Evolutionary conservation across 1,284 basidiomycete genomes (phyloP).

Genomic region (Ustilago hordei): DNA sequence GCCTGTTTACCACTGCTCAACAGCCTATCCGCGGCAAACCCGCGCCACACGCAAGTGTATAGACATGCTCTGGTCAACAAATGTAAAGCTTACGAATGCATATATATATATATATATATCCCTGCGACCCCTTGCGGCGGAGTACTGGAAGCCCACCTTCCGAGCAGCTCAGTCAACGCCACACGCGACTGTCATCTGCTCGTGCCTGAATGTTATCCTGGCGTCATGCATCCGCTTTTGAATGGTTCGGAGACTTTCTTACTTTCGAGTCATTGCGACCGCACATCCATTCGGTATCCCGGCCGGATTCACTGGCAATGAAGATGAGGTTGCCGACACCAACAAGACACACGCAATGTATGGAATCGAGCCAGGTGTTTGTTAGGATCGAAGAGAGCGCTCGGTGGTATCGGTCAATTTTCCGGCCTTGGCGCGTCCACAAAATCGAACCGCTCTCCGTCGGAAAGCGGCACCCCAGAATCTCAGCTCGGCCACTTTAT

Average conservation of each 20-base stretch:
- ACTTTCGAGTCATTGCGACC: no score
- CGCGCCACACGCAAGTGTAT: not conserved
- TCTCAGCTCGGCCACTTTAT: not conserved
- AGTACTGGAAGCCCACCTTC: not conserved
- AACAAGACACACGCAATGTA: not conserved
- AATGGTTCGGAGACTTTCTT: no score
- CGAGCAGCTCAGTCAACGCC: not conserved
- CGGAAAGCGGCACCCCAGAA: slow-evolving; percentile 1
- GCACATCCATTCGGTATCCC: no score
- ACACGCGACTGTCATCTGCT: not conserved
- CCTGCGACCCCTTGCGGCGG: not conserved
- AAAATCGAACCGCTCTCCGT: not conserved
- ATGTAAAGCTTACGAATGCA: not conserved
- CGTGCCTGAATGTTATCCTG: no score
- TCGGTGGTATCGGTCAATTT: slow-evolving; percentile 17
- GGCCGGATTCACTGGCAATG: no score
- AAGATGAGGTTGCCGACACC: not conserved
- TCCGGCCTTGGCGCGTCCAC: slow-evolving; percentile 7
- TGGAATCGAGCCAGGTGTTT: no score
- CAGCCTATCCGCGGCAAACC: not conserved
- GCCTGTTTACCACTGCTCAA: not conserved
- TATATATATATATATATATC: not conserved
- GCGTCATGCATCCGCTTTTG: no score
- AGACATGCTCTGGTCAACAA: not conserved
- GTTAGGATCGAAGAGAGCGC: not conserved